phyloP scores from a whole-genome alignment of 2,329 filamentous ascomycete genomes.

The Trichoderma gracile region DNA sequence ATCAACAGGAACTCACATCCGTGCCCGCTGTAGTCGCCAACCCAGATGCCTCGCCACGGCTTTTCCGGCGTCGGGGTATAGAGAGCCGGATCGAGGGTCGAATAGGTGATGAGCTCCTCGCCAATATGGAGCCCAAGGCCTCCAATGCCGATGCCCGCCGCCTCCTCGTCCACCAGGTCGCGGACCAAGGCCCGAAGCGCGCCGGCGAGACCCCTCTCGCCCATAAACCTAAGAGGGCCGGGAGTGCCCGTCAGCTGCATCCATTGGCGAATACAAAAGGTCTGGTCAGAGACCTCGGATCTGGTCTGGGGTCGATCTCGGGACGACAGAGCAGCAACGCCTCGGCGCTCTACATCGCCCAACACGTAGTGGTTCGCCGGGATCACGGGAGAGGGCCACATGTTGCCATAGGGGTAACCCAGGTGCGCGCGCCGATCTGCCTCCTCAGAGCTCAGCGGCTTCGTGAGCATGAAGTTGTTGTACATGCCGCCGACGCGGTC shows the following conservation, averaged over 20 bases:
- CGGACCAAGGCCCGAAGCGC: slow-evolving; percentile 29
- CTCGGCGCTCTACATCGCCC: slow-evolving; percentile 35
- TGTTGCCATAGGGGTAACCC: slow-evolving; percentile 49
- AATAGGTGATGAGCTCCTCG: slow-evolving; percentile 61
- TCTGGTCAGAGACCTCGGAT: slow-evolving; percentile 64
- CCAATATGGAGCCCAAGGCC: slow-evolving; percentile 50
- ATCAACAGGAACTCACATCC: slow-evolving; percentile 87
- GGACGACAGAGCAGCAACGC: slow-evolving; percentile 33
- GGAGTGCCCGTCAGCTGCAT: slow-evolving; percentile 59
- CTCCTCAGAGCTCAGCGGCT: slow-evolving; percentile 45
- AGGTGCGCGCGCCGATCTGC: slow-evolving; percentile 36
- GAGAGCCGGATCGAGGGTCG: slow-evolving; percentile 69
- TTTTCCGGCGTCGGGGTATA: slow-evolving; percentile 80
- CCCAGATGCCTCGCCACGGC: slow-evolving; percentile 89
- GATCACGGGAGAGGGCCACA: slow-evolving; percentile 76
- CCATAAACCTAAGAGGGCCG: slow-evolving; percentile 34
- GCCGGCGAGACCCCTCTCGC: slow-evolving; percentile 32
- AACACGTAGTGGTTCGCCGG: slow-evolving; percentile 60
- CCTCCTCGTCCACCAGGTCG: slow-evolving; percentile 11
- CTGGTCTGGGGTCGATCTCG: slow-evolving; percentile 48
- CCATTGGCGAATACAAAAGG: slow-evolving; percentile 77
- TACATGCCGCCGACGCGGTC: slow-evolving; percentile 53
- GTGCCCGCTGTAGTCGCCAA: slow-evolving; percentile 84
- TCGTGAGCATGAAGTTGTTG: slow-evolving; percentile 68
- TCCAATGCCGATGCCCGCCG: slow-evolving; percentile 25